Evolutionary conservation across 1,284 basidiomycete genomes (phyloP).

Genomic region (Trichosporon asahii): DNA sequence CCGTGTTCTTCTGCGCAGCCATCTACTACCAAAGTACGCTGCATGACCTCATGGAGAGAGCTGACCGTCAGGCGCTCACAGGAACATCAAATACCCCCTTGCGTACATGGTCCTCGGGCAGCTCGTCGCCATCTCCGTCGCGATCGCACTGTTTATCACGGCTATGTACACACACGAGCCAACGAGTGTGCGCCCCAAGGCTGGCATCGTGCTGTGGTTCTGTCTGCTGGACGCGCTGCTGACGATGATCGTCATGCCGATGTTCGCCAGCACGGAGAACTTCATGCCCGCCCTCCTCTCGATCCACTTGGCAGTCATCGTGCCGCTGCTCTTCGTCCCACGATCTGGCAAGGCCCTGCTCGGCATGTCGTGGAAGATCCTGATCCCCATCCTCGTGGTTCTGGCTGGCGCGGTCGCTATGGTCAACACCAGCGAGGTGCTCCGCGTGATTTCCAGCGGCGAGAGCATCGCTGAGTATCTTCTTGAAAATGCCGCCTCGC

Average conservation of each 20-base stretch:
- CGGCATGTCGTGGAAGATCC: slow-evolving; percentile 31
- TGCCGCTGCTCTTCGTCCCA: slow-evolving; percentile 54
- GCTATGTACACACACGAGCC: slow-evolving; percentile 56
- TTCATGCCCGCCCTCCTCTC: slow-evolving; percentile 63
- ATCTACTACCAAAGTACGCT: slow-evolving; percentile 59
- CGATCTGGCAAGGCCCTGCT: slow-evolving; percentile 22
- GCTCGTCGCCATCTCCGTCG: slow-evolving; percentile 68
- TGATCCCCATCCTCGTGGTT: slow-evolving; percentile 54
- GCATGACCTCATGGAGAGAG: neutral
- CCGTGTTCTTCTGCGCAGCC: slow-evolving; percentile 63
- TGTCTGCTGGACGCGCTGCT: slow-evolving; percentile 57
- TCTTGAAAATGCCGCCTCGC: slow-evolving; percentile 52
- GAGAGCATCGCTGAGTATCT: slow-evolving; percentile 22
- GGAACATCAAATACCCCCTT: slow-evolving; percentile 60
- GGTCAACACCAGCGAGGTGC: slow-evolving; percentile 40
- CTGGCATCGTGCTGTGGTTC: slow-evolving; percentile 50
- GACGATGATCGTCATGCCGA: slow-evolving; percentile 58
- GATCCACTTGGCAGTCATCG: slow-evolving; percentile 62
- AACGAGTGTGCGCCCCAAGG: slow-evolving; percentile 22
- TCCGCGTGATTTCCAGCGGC: slow-evolving; percentile 20
- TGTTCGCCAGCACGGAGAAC: slow-evolving; percentile 52
- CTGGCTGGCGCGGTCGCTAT: slow-evolving; percentile 51
- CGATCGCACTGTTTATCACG: slow-evolving; percentile 64
- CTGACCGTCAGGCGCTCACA: slow-evolving; percentile 51
- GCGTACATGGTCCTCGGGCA: slow-evolving; percentile 73